Percentiles rank a stretch among this genome's conserved stretches.
phyloP scores from a whole-genome alignment of 176 grass and related monocot genomes.

The Carex cristatella region DNA sequence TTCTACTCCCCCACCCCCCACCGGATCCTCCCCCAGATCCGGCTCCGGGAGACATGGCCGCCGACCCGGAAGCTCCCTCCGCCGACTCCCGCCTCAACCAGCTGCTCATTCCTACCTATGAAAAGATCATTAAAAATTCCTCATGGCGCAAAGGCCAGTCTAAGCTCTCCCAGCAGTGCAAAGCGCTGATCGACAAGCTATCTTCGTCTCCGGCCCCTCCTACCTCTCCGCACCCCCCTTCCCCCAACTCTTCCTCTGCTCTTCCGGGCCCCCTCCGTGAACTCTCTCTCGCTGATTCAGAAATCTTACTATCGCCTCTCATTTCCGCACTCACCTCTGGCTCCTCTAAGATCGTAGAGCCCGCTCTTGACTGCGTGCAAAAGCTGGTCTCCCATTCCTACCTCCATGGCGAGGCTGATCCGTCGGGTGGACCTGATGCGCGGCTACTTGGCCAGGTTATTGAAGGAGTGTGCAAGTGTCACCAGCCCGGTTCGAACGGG shows the following conservation, averaged over 20 bases:
- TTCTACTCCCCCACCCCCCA: constrained; percentile 23
- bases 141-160: constrained; percentile 97
- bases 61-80: constrained; percentile 40
- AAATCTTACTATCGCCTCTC: constrained; percentile 62
- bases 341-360: constrained; percentile 65
- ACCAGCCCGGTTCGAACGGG: constrained; percentile 23
- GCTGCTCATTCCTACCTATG: constrained; percentile 69
- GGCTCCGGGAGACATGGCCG: constrained; percentile 54
- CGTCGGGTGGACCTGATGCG: constrained; percentile 51
- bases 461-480: constrained; percentile 70
- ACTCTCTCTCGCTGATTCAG: constrained; percentile 80
- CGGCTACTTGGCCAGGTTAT: constrained; percentile 64
- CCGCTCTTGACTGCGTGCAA: constrained; percentile 74
- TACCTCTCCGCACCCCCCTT: constrained; percentile 46
- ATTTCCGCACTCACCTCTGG: constrained; percentile 53
- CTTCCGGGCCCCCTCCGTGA: constrained; percentile 65
- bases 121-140: constrained; percentile 91
- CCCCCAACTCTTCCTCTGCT: constrained; percentile 69
- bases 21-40: constrained; percentile 16
- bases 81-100: constrained; percentile 62
- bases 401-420: constrained; percentile 88
- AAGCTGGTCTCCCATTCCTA: constrained; percentile 87
- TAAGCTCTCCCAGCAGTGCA: constrained; percentile 96
- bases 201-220: constrained; percentile 30
- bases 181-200: constrained; percentile 80